Base-by-base conservation (phyloP, 225 moss, liverwort and hornwort genomes). In the Sphagnum tenellum region DNA sequence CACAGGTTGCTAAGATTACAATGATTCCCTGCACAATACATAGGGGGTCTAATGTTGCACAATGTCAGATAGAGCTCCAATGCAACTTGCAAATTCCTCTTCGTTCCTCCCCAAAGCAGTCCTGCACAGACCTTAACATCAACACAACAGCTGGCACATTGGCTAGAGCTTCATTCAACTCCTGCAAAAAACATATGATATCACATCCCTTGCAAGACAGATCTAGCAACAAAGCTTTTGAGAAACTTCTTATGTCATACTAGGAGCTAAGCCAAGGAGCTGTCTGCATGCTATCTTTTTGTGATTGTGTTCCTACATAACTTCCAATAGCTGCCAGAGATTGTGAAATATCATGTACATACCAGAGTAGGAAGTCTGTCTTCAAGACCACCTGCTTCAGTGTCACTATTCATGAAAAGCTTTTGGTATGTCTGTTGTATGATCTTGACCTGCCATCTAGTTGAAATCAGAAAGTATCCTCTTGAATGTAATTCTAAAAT, bases 31-130 rank as follows among this genome's bases (percentile, higher is more conserved):
- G 29, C 29, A 29, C 29, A 29, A 29, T 29, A 29, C 29, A 29
- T 29, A 1, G 29, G 29, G 29, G 29, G 29, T 1, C 29, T 29
- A 29, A 29, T 29, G 29, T 29, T 29, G 29, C 29, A 29, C 29
- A 29, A 29, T 29, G 29, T 79, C 68, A 84, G 3, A 79, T 71
- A 60, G 65, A 57, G 72, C 81, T 84, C 94, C 94, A 91, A 66
- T 87, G 86, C 14, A 86, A 88, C 73, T 75, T 89, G 69, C 94
- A 95, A 50, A 95, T 75, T 12, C 94, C 94, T 58, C 94, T 77
- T 3, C 91, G 80, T n/a, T 79, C 78, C 69, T 86, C 89, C 46
- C 82, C 84, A 68, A 91, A 89, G 80, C 88, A 95, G 57, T 79
- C 76, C 44, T 89, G 82, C 55, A 95, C 86, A 62, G 94, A 95